A percentile compares a stretch with the other conserved stretches of the same genome.
Evolutionary conservation across 371 early-diverging fungal genomes (phyloP).

Genomic region (Mortierella polycephala): DNA sequence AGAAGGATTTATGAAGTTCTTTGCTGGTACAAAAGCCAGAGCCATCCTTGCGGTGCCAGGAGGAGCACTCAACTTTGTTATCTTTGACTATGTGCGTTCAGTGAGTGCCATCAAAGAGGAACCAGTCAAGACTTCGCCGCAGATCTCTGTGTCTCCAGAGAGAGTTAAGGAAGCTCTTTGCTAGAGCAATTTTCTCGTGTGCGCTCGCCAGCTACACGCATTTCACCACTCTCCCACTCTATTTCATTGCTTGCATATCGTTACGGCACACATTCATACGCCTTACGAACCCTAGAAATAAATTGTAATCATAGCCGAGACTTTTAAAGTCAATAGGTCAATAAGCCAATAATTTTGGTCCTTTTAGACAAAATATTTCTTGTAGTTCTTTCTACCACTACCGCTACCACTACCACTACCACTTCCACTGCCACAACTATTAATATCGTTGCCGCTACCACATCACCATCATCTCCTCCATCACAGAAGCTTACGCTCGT

Average conservation of each 20-base stretch:
- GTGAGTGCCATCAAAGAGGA: constrained; percentile 32
- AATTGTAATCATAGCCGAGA: constrained; percentile 1
- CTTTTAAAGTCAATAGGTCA: too few relatives aligned
- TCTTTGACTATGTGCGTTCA: constrained; percentile 56
- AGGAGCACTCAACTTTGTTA: constrained; percentile 54
- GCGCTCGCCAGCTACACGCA: neutral
- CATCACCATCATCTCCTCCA: too few relatives aligned
- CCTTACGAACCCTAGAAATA: neutral
- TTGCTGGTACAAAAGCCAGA: constrained; percentile 44
- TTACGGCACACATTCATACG: too few relatives aligned
- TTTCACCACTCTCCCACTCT: neutral
- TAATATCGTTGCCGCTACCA: too few relatives aligned
- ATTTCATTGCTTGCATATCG: too few relatives aligned
- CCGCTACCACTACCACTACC: too few relatives aligned
- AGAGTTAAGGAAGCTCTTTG: constrained; percentile 23
- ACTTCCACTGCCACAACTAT: too few relatives aligned
- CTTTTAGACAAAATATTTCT: too few relatives aligned
- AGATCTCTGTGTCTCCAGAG: constrained; percentile 9
- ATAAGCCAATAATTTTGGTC: too few relatives aligned
- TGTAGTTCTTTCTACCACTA: too few relatives aligned
- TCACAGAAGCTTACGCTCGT: too few relatives aligned
- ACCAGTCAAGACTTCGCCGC: constrained; percentile 12
- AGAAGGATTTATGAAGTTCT: constrained; percentile 50
- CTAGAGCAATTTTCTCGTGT: neutral
- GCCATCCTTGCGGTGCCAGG: constrained; percentile 46